Percentiles rank a stretch among this genome's conserved stretches.
Evolutionary conservation across 2,329 filamentous ascomycete species (phyloP).

Genomic region (Amesomyces nigricolor): DNA sequence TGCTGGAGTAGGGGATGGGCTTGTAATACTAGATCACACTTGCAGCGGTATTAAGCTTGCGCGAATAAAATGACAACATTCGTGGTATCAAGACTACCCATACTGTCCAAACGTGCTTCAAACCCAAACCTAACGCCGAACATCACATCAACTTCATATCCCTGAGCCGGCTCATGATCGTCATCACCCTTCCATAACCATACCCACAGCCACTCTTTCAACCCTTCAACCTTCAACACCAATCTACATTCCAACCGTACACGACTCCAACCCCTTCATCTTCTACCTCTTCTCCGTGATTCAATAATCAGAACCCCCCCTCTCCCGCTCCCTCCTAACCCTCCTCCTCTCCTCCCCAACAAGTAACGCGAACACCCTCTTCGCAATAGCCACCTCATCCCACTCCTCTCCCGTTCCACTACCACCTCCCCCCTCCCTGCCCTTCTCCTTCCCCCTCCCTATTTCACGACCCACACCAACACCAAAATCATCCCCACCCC

Average conservation of each 20-base stretch:
- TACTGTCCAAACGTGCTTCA: neutral
- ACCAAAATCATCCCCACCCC: constrained; percentile 36
- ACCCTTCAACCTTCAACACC: neutral
- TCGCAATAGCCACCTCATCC: constrained; percentile 45
- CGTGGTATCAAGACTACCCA: no score
- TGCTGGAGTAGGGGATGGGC: constrained; percentile 63
- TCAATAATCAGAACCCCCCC: constrained; percentile 15
- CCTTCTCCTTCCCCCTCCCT: constrained; percentile 29
- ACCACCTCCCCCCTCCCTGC: constrained; percentile 34
- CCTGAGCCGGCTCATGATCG: neutral
- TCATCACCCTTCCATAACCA: neutral
- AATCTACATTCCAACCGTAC: neutral
- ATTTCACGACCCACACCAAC: constrained; percentile 39
- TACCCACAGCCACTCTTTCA: neutral
- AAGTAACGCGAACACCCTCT: constrained; percentile 49
- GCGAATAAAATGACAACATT: no score
- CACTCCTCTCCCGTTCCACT: constrained; percentile 44
- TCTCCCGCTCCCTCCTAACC: constrained; percentile 11
- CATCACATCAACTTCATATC: neutral
- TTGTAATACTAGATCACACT: constrained; percentile 9
- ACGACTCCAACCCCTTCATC: constrained; percentile 25
- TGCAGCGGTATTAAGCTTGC: no score
- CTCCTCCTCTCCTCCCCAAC: constrained; percentile 43
- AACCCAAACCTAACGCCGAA: neutral
- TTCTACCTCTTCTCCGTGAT: constrained; percentile 21